These are phyloP conservation scores for Kickxella alabastrina DNA, from an alignment of 192 early-diverging fungal species.

Conservation along the genomic window DNA sequence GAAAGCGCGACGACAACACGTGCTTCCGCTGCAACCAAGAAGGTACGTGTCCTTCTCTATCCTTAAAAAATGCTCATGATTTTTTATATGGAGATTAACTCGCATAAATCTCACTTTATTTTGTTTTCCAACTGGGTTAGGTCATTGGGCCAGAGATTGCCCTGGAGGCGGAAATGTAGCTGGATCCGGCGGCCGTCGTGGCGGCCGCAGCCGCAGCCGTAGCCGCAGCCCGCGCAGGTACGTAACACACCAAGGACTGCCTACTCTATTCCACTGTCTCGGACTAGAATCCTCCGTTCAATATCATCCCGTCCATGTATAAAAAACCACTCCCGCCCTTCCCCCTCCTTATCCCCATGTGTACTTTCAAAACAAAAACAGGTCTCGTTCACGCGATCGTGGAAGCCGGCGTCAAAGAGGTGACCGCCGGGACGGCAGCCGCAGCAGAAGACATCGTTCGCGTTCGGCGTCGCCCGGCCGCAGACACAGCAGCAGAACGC, in stretches of 20 bases:
- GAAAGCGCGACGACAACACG: constrained; percentile 26
- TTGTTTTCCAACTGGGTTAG: too few species aligned
- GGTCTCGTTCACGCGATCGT: constrained; percentile 6
- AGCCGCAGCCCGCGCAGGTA: constrained; percentile 47
- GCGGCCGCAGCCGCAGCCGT: constrained; percentile 14
- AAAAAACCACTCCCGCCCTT: too few species aligned
- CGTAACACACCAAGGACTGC: constrained; percentile 8
- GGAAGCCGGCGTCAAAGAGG: constrained; percentile 1
- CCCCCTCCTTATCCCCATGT: neutral
- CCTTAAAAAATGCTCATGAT: neutral
- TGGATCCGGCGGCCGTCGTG: neutral
- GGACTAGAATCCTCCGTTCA: too few species aligned
- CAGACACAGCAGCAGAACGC: neutral
- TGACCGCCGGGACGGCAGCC: constrained; percentile 9
- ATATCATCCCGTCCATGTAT: too few species aligned
- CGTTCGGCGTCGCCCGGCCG: too few species aligned
- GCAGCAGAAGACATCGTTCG: constrained; percentile 10
- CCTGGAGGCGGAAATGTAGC: neutral
- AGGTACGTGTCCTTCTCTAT: constrained; percentile 15
- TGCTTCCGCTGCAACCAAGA: constrained; percentile 49
- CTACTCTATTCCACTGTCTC: constrained; percentile 1
- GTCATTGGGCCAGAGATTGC: constrained; percentile 51
- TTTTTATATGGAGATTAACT: too few species aligned
- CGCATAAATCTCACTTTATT: too few species aligned
- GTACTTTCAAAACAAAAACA: neutral